Conservation (phyloP, 2,329 filamentous ascomycete genomes). For the Ophiostoma fasciatum region DNA sequence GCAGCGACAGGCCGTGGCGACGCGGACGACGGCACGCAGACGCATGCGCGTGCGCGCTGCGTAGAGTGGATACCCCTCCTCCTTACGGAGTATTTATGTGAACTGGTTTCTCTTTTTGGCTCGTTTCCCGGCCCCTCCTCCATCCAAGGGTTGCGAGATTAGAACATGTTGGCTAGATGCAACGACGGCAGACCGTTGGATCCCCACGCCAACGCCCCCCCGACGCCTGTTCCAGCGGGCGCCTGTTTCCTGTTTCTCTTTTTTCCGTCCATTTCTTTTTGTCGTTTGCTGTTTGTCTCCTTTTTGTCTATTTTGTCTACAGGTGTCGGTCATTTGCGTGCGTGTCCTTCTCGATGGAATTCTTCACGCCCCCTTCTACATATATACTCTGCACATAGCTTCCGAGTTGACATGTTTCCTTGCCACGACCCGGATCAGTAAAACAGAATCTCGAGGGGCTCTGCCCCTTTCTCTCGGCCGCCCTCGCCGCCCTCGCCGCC, state of each 20-base stretch:
- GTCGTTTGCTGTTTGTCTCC: background rate
- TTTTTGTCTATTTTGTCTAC: background rate
- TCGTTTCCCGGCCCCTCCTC: no score
- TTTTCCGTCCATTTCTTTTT: background rate
- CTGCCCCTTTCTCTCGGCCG: slow-evolving; percentile 24
- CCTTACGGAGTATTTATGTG: slow-evolving; percentile 9
- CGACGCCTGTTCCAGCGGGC: no score
- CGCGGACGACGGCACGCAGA: background rate
- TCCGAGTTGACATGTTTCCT: background rate
- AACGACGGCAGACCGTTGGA: no score
- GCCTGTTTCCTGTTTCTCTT: background rate
- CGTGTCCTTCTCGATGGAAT: slow-evolving; percentile 7
- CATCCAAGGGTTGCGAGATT: no score
- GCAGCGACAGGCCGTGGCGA: slow-evolving; percentile 2
- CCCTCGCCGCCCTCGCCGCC: slow-evolving; percentile 9
- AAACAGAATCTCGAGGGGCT: slow-evolving; percentile 33
- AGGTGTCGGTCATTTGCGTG: slow-evolving; percentile 11
- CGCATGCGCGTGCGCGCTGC: no score
- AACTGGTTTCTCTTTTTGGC: background rate
- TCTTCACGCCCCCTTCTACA: slow-evolving; percentile 2
- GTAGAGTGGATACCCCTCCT: slow-evolving; percentile 13
- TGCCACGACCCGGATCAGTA: slow-evolving; percentile 3
- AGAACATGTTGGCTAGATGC: no score
- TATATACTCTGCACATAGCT: slow-evolving; percentile 3
- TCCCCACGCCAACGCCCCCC: no score